Evolutionary conservation across 345 rosid genomes (phyloP), one percentile per base, ranked within the genome.

Genomic region (Zanthoxylum bungeanum): DNA sequence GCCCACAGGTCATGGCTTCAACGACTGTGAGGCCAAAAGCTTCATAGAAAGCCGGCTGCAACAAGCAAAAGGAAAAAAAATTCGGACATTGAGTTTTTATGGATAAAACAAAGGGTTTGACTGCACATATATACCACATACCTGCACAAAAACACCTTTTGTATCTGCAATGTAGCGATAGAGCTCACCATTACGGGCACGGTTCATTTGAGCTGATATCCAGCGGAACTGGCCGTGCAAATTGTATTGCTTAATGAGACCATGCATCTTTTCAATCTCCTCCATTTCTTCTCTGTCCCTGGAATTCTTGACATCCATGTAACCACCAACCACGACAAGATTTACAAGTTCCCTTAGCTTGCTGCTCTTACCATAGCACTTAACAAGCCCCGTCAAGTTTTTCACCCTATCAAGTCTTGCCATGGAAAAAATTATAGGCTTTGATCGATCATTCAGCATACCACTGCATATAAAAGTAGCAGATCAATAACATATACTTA

Each of bases 361-460:
- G 49, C 60, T 63, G 37, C 73, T 84, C 77, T 69, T 84, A 31
- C 78, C 83, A 60, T 83, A 79, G 75, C 85, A 85, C 71, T 89
- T 87, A 65, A 87, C 86, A 31, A 89, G 79, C 11, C 89, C 89
- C 1, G 88, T 83, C 60, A 89, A 63, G 72, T 76, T 89, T 77
- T 89, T 89, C 50, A 87, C 89, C 60, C 74, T 73, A 68, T 89
- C 85, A 44, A 89, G 81, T 77, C 91, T 84, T 73, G 91, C 91
- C 93, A 87, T 89, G 56, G 88, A 85, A 76, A 89, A 89, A 40
- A 86, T 76, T 68, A 87, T 79, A 3, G 89, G 89, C 81, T 87
- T 89, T 9, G 82, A 72, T 7, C 33, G 71, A 57, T 86, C 82
- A 34, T 72, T 79, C 68, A 89, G 68, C 46, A 66, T 40, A 64